Conservation (phyloP, 2,329 filamentous ascomycete species). For the Elsinoe fawcettii region DNA sequence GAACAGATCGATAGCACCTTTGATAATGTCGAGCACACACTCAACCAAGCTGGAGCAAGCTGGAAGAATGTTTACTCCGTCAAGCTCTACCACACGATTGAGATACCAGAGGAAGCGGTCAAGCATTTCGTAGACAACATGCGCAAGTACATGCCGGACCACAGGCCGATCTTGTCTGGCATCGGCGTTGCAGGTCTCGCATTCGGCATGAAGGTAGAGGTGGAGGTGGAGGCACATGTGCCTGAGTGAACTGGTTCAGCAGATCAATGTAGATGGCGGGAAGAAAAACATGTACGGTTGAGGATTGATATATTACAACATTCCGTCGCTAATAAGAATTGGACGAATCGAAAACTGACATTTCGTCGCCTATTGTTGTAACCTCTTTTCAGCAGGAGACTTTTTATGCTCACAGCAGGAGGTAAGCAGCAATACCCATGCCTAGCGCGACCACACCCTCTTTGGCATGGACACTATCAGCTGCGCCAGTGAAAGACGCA, state of each 20-base stretch:
- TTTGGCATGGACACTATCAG: not conserved
- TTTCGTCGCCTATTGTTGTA: not conserved
- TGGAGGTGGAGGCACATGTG: not conserved
- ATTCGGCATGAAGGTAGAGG: not conserved
- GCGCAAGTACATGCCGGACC: not conserved
- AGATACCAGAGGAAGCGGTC: not conserved
- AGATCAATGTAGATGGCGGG: no score
- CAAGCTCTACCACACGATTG: not conserved
- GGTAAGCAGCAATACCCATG: not conserved
- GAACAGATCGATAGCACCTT: not conserved
- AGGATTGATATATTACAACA: not conserved
- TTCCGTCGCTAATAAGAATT: not conserved
- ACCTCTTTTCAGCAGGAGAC: not conserved
- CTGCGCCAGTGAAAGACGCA: not conserved
- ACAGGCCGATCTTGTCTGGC: not conserved
- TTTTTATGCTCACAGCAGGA: not conserved
- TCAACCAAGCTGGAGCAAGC: not conserved
- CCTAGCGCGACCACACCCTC: not conserved
- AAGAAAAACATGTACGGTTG: no score
- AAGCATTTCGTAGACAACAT: not conserved
- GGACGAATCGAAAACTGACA: not conserved
- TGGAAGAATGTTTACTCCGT: not conserved
- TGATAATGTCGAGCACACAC: not conserved
- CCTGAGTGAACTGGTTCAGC: not conserved
- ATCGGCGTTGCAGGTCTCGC: not conserved